These are phyloP conservation scores for Yamadazyma pseudoaaseri DNA, from an alignment of 1,139 yeast species.

Conservation along the genomic window DNA sequence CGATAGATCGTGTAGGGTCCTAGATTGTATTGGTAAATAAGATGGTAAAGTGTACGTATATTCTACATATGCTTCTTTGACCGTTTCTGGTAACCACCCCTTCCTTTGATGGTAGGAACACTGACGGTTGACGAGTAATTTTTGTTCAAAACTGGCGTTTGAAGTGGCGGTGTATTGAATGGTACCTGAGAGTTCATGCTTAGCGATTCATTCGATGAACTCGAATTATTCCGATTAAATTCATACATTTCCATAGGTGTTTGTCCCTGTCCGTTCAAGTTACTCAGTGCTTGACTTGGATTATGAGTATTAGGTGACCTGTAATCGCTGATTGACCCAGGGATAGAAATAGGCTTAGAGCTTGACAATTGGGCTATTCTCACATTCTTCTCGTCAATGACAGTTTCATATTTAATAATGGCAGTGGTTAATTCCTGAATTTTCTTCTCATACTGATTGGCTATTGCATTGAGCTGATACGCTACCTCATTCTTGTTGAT, in stretches of 20 bases:
- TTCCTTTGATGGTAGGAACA: slow-evolving; percentile 41
- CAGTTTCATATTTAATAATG: slow-evolving; percentile 32
- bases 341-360: slow-evolving; percentile 45
- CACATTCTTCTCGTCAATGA: slow-evolving; percentile 39
- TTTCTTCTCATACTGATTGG: slow-evolving; percentile 27
- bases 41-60: background rate
- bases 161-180: slow-evolving; percentile 17
- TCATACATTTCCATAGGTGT: slow-evolving; percentile 16
- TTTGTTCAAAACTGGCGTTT: slow-evolving; percentile 12
- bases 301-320: slow-evolving; percentile 1
- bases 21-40: background rate
- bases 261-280: background rate
- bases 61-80: slow-evolving; percentile 31
- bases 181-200: slow-evolving; percentile 12
- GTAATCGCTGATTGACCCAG: slow-evolving; percentile 17
- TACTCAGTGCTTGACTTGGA: slow-evolving; percentile 1
- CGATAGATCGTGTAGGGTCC: background rate
- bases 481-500: slow-evolving; percentile 27
- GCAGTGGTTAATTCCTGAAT: slow-evolving; percentile 31
- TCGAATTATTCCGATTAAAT: slow-evolving; percentile 12
- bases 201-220: slow-evolving; percentile 16
- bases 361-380: slow-evolving; percentile 35
- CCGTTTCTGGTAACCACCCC: slow-evolving; percentile 52
- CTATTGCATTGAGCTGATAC: slow-evolving; percentile 21
- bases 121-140: slow-evolving; percentile 6